Evolutionary conservation across 2,329 filamentous ascomycete species (phyloP).

Genomic region (Colletotrichum gloeosporioides): DNA sequence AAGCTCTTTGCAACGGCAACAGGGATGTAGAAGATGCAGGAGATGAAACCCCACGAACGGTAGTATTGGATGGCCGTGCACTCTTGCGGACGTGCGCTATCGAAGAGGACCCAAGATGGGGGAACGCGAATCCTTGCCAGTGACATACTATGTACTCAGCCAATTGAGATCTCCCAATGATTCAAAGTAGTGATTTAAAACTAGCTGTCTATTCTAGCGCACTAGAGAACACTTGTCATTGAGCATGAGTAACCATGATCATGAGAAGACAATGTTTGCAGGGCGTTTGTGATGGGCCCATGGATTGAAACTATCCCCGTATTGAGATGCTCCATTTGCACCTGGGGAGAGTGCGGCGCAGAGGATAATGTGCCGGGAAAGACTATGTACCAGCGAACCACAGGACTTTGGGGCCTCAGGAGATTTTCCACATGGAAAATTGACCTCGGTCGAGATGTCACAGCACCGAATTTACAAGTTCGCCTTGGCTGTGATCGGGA

Average conservation of each 20-base stretch:
- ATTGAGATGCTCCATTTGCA: background rate
- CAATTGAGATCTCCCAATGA: background rate
- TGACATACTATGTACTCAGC: background rate
- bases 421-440: background rate
- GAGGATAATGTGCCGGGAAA: accelerated
- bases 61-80: background rate
- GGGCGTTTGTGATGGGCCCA: background rate
- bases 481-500: background rate
- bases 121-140: background rate
- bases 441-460: background rate
- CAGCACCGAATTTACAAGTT: background rate
- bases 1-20: background rate
- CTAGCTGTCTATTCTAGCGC: accelerated
- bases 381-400: background rate
- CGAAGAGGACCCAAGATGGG: background rate
- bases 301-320: background rate
- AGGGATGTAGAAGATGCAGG: background rate
- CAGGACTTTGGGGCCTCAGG: accelerated
- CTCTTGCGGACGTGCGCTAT: background rate
- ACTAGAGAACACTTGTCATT: background rate
- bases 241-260: too few species aligned
- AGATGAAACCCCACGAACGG: background rate
- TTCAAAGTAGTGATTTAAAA: background rate
- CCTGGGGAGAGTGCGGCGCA: accelerated
- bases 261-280: background rate